Evolutionary conservation across 257 asterid species (phyloP).

Genomic region (Jacaranda mimosifolia): DNA sequence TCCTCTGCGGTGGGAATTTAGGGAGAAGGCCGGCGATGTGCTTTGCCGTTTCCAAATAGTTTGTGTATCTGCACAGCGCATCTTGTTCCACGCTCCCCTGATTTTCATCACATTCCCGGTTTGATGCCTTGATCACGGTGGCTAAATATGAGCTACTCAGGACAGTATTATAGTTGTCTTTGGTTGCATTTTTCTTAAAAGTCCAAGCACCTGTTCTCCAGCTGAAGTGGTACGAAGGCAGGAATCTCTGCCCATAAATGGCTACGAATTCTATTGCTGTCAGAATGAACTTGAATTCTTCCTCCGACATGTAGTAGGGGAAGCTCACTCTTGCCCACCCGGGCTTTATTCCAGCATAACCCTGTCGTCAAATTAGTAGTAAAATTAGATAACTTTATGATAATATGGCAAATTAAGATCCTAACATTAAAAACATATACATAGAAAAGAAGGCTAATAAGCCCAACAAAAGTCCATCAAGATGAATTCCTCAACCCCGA

Average conservation of each 20-base stretch:
- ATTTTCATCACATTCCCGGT: conserved; percentile 21
- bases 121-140: conserved; percentile 37
- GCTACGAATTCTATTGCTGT: conserved; percentile 68
- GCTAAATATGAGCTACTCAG: not conserved
- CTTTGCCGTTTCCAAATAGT: conserved; percentile 63
- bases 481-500: too few relatives aligned
- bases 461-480: too few relatives aligned
- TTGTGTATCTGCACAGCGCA: conserved; percentile 31
- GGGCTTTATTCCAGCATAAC: conserved; percentile 70
- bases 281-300: conserved; percentile 65
- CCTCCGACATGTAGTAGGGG: conserved; percentile 73
- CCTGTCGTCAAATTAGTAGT: conserved; percentile 39
- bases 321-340: conserved; percentile 90
- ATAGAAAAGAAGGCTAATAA: too few relatives aligned
- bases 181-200: conserved; percentile 43
- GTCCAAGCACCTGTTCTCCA: conserved; percentile 78
- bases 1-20: conserved; percentile 50
- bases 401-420: too few relatives aligned
- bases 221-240: conserved; percentile 56
- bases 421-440: too few relatives aligned
- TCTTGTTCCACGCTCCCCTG: conserved; percentile 21
- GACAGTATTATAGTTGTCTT: conserved; percentile 14
- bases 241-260: conserved; percentile 67
- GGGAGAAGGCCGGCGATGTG: conserved; percentile 57
- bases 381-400: too few relatives aligned